phyloP scores from a whole-genome alignment of 345 rosid species.

The Eucalyptus sp. region DNA sequence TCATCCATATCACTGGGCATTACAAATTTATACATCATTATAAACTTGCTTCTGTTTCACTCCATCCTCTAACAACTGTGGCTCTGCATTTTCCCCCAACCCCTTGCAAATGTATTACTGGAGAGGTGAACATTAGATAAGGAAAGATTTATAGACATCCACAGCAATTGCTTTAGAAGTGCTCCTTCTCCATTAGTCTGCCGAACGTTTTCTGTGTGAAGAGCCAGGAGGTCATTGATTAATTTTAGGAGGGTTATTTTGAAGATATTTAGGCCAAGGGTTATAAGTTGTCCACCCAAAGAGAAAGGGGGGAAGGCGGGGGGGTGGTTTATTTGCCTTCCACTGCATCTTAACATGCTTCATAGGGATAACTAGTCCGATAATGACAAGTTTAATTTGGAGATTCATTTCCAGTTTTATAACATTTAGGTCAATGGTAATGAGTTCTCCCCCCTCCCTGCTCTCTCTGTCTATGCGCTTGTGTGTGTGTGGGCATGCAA shows the following conservation, averaged over 20 bases:
- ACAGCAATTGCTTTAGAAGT: neutral
- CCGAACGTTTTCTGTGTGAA: neutral
- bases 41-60: neutral
- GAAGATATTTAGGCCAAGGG: neutral
- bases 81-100: neutral
- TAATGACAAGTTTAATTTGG: neutral
- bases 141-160: neutral
- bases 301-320: neutral
- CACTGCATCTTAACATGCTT: neutral
- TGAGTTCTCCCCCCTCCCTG: neutral
- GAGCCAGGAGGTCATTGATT: neutral
- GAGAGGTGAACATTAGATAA: neutral
- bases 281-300: neutral
- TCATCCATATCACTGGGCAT: neutral
- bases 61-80: neutral
- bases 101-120: neutral
- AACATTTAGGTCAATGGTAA: neutral
- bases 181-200: neutral
- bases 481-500: neutral
- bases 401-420: neutral
- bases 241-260: neutral
- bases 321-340: neutral
- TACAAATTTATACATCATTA: neutral
- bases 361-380: neutral
- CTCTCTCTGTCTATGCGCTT: neutral